Percentiles rank a stretch among this genome's conserved stretches.
These are phyloP conservation scores for Micractinium conductrix DNA, from an alignment of 139 green algal species.

Conservation along the genomic window DNA sequence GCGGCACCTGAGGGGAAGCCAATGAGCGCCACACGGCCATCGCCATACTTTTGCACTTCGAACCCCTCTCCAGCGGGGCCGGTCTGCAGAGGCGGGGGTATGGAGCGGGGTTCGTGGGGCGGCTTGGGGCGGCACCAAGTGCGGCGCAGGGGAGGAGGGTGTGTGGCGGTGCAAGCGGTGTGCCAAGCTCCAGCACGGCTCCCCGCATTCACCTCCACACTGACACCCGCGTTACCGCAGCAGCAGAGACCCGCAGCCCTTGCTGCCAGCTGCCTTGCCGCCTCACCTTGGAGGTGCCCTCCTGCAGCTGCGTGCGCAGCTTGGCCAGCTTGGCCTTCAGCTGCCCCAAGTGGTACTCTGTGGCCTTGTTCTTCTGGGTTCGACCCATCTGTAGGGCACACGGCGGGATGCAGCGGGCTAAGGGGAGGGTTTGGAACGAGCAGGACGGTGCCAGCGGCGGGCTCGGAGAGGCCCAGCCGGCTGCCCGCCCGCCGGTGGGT, in stretches of 20 bases:
- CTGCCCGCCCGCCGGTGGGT: no score
- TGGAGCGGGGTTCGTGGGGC: background rate
- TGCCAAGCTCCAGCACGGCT: no score
- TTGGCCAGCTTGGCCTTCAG: slow-evolving; percentile 98
- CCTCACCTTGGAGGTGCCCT: slow-evolving; percentile 73
- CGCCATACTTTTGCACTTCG: slow-evolving; percentile 97
- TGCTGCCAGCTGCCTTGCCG: background rate
- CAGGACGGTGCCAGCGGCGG: no score
- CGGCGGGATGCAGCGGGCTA: background rate
- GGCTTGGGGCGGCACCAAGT: no score
- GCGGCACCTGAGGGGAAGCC: slow-evolving; percentile 82
- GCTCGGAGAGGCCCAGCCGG: no score
- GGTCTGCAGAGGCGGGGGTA: slow-evolving; percentile 40
- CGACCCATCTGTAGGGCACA: slow-evolving; percentile 74
- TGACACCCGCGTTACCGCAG: no score
- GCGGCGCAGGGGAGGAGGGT: no score
- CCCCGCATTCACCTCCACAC: no score
- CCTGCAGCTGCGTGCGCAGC: slow-evolving; percentile 95
- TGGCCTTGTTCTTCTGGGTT: slow-evolving; percentile 99
- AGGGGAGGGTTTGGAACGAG: no score
- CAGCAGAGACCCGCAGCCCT: no score
- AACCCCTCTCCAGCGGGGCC: slow-evolving; percentile 89
- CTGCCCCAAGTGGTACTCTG: slow-evolving; percentile 73
- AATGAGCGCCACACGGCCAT: slow-evolving; percentile 95
- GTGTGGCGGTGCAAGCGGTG: no score